These are phyloP conservation scores for Gynandropsis gynandra DNA, from an alignment of 345 rosid species.

Conservation along the genomic window DNA sequence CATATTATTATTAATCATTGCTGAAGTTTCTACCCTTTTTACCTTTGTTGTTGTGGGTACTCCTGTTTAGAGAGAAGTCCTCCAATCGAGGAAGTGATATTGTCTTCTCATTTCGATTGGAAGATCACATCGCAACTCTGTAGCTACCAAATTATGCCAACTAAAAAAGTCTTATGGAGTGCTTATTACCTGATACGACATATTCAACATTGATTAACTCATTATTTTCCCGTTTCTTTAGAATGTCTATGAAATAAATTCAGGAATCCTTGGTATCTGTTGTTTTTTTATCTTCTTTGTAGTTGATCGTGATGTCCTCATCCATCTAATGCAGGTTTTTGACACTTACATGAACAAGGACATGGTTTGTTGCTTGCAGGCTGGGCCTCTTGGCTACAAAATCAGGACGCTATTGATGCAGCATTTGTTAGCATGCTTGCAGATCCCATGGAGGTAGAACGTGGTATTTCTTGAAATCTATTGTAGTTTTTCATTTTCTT, in stretches of 20 bases:
- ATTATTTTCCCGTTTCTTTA: no score
- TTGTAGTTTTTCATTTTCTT: constrained; percentile 3
- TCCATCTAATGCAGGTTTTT: constrained; percentile 53
- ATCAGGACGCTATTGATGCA: constrained; percentile 94
- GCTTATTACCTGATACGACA: no score
- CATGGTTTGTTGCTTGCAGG: constrained; percentile 71
- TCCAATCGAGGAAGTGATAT: no score
- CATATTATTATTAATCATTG: constrained; percentile 77
- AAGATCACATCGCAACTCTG: no score
- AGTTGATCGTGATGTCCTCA: constrained; percentile 15
- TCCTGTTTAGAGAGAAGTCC: no score
- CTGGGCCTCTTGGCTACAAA: constrained; percentile 83
- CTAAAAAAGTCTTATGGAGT: no score
- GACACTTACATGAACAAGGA: constrained; percentile 60
- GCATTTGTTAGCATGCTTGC: constrained; percentile 88
- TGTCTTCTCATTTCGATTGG: no score
- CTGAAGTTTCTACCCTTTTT: constrained; percentile 73
- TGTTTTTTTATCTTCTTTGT: background rate
- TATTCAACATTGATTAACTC: background rate
- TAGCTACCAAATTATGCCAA: no score
- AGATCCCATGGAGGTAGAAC: constrained; percentile 84
- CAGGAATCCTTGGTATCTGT: no score
- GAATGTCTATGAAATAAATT: no score
- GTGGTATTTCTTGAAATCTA: background rate
- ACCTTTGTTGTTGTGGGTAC: no score